Conservation (phyloP, 306 rosid species). For the Heteromeles arbutifolia region DNA sequence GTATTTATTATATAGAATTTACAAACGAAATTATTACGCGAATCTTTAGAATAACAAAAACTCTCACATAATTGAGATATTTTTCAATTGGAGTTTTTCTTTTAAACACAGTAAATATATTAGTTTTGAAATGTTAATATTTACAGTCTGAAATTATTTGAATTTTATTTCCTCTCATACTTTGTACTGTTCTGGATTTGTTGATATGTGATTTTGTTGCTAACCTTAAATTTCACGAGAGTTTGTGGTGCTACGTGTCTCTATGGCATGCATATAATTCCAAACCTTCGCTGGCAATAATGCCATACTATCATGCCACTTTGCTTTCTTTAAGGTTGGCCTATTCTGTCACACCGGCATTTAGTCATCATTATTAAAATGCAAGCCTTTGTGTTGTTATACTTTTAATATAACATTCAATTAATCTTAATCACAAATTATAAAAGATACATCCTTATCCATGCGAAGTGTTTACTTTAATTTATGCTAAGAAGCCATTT, state of each 20-base stretch:
- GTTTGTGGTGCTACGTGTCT: neutral
- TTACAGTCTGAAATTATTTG: neutral
- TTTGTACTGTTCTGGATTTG: neutral
- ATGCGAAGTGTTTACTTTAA: neutral
- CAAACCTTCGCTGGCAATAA: neutral
- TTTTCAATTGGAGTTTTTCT: no score
- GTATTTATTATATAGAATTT: no score
- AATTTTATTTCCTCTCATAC: neutral
- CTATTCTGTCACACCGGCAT: conserved; percentile 5
- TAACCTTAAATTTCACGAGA: neutral
- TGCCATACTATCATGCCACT: neutral
- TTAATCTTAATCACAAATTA: neutral
- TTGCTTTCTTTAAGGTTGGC: neutral
- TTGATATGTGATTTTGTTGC: neutral
- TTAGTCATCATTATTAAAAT: neutral
- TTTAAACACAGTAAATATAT: no score
- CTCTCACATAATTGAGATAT: no score
- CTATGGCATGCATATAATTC: neutral
- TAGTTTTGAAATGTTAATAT: neutral
- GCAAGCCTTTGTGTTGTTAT: neutral
- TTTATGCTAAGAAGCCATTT: no score
- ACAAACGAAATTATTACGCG: no score
- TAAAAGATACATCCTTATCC: neutral
- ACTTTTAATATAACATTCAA: neutral
- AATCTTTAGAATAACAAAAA: no score